These are phyloP conservation scores for Lepiota brunneoincarnata DNA, from an alignment of 768 basidiomycete species.

Conservation along the genomic window DNA sequence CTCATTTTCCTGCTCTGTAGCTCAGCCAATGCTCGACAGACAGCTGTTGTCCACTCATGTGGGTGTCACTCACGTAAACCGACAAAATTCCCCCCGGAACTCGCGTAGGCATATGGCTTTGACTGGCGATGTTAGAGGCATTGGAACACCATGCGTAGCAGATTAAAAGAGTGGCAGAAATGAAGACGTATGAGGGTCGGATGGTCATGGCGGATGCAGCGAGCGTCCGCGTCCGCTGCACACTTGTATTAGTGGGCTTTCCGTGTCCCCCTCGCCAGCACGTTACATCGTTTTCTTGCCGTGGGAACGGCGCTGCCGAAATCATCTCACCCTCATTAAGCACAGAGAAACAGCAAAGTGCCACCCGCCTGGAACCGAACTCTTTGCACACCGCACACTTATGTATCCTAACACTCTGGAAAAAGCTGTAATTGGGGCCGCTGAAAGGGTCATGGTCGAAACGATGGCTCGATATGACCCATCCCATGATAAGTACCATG, in stretches of 20 bases:
- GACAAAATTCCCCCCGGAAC: conserved; percentile 16
- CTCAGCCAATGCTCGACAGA: too few relatives aligned
- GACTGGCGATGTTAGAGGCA: background rate
- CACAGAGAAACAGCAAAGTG: too few relatives aligned
- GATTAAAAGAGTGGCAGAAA: conserved; percentile 44
- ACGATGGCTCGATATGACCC: conserved; percentile 79
- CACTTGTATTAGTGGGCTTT: too few relatives aligned
- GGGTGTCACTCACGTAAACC: conserved; percentile 20
- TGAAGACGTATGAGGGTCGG: conserved; percentile 21
- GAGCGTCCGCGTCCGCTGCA: too few relatives aligned
- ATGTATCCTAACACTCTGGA: conserved; percentile 58
- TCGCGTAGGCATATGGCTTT: background rate
- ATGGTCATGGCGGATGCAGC: conserved; percentile 21
- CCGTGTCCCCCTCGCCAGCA: too few relatives aligned
- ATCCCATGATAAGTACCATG: conserved; percentile 79
- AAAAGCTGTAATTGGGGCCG: conserved; percentile 47
- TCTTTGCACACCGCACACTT: background rate
- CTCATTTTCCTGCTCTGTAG: conserved; percentile 3
- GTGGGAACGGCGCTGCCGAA: too few relatives aligned
- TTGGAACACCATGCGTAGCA: conserved; percentile 15
- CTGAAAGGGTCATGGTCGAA: conserved; percentile 68
- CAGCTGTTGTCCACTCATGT: too few relatives aligned
- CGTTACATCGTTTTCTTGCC: too few relatives aligned
- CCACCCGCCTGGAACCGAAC: too few relatives aligned
- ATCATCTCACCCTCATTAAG: too few relatives aligned